Conservation (phyloP, 148 eudicot genomes). For the Rhododendron mucronatum region DNA sequence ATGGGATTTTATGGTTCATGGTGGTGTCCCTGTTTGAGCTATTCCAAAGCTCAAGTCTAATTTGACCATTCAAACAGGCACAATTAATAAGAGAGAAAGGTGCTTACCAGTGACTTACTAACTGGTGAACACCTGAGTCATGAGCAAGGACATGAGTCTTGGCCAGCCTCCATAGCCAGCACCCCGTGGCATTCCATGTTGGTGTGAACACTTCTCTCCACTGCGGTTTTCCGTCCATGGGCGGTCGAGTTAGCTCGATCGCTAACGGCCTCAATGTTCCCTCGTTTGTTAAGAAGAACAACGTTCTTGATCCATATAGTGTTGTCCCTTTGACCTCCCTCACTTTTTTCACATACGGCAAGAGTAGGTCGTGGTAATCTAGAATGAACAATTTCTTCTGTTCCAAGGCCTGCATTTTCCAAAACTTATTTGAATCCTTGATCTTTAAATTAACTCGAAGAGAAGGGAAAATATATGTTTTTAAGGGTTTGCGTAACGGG, state of each 20-base stretch:
- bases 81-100: not conserved
- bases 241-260: slow-evolving; percentile 75
- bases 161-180: slow-evolving; percentile 88
- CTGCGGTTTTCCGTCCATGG: slow-evolving; percentile 43
- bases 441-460: no score
- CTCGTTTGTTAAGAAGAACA: slow-evolving; percentile 41
- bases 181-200: slow-evolving; percentile 36
- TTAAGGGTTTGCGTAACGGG: no score
- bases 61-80: not conserved
- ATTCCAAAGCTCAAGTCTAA: not conserved
- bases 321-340: slow-evolving; percentile 43
- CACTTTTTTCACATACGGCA: slow-evolving; percentile 71
- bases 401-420: slow-evolving; percentile 41
- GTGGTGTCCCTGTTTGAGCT: not conserved
- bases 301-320: slow-evolving; percentile 71
- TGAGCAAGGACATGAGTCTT: slow-evolving; percentile 67
- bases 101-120: slow-evolving; percentile 73
- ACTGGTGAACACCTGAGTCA: slow-evolving; percentile 41
- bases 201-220: slow-evolving; percentile 68
- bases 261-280: slow-evolving; percentile 58
- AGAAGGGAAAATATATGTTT: no score
- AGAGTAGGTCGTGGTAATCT: slow-evolving; percentile 76
- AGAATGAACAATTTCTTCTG: slow-evolving; percentile 64
- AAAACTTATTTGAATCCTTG: not conserved
- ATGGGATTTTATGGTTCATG: not conserved